Base-by-base conservation (phyloP, 2,329 filamentous ascomycete species). In the Sarocladiaceae sp. region DNA sequence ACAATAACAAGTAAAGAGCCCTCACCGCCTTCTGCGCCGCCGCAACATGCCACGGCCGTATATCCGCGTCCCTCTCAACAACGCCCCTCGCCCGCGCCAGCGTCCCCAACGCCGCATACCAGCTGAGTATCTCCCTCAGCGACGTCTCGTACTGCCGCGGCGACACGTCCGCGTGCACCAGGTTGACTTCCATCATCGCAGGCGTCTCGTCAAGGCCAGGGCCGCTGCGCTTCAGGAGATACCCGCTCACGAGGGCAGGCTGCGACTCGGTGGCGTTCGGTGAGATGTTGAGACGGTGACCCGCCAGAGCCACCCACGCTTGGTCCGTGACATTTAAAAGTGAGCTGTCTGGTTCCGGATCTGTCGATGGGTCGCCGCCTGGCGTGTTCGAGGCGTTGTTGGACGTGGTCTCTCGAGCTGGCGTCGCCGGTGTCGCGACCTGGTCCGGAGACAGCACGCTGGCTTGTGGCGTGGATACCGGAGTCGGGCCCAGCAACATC, bases 41-140 rank as follows among this genome's bases (percentile, higher is more conserved):
- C 11, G 80, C 82, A 48, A 91, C 68, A 68, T 91, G 87, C 83
- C 86, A 88, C 15, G 87, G 87, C 54, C 85, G 67, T n/a, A 80
- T 72, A 55, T 82, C 79, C 40, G 66, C 71, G 44, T 79, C 68
- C 48, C 71, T 62, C 54, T 79, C 73, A 55, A 80, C 67, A 55
- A 82, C 67, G 1, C 80, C 84, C 48, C 83, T 76, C 18, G 81
- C 76, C 50, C 80, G 73, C 2, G 84, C 85, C 53, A 93, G 58
- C 15, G 85, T 78, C 0, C 80, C 82, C 49, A 93, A 58, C 0
- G 76, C 80, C 33, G 85, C 67, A 56, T 83, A 91, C 59, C 82
- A 78, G 23, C 68, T 73, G 46, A 93, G 58, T 59, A 88, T 80
- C 58, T 93, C 87, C 51, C 80, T 70, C 27, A 91, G 59, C 16